Conservation (phyloP, 495 filamentous ascomycete species). For the Aspergillus sclerotioniger region DNA sequence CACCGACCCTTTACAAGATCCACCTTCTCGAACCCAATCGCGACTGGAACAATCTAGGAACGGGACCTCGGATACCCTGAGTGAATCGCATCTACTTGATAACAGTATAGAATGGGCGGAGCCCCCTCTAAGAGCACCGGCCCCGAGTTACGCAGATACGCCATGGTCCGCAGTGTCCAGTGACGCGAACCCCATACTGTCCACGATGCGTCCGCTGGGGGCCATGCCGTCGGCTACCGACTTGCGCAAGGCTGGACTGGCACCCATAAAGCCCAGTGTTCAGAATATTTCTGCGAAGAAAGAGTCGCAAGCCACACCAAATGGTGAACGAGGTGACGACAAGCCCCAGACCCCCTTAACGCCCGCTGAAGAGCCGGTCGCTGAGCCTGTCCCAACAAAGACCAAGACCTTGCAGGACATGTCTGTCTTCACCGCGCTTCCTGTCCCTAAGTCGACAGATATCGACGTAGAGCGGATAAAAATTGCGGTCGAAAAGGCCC, state of each 20-base stretch:
- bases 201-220: constrained; percentile 33
- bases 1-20: constrained; percentile 19
- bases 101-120: constrained; percentile 64
- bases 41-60: constrained; percentile 9
- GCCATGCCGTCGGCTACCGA: constrained; percentile 26
- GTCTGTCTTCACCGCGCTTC: constrained; percentile 21
- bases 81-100: constrained; percentile 11
- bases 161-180: constrained; percentile 32
- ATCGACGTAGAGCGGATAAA: constrained; percentile 29
- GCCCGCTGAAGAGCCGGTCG: constrained; percentile 14
- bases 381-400: constrained; percentile 8
- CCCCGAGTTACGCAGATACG: constrained; percentile 67
- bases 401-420: constrained; percentile 13
- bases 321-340: constrained; percentile 17
- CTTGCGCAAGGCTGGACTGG: constrained; percentile 31
- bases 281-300: constrained; percentile 21
- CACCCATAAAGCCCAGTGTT: constrained; percentile 18
- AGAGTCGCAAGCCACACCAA: constrained; percentile 9
- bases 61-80: not conserved
- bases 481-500: constrained; percentile 20
- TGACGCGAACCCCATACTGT: constrained; percentile 27
- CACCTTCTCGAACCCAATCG: constrained; percentile 13
- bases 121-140: constrained; percentile 61
- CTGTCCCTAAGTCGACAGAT: constrained; percentile 21
- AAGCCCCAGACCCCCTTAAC: constrained; percentile 18